Base-by-base conservation (phyloP, 78 protist species). In the Capsaspora owczarzaki region DNA sequence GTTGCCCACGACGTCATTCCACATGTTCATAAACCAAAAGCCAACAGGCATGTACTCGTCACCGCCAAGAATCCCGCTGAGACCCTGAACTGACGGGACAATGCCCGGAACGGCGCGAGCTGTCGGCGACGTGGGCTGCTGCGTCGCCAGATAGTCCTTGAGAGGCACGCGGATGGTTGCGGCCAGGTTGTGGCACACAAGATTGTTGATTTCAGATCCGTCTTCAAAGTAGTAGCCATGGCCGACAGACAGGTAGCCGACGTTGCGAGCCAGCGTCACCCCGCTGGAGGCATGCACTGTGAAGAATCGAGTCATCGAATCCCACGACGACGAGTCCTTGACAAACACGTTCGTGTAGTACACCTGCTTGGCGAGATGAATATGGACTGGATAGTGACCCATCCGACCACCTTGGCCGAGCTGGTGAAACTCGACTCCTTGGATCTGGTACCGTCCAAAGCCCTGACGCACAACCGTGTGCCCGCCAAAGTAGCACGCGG, bases 351-450 rank as follows among this genome's bases (percentile, higher is more conserved):
- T 3, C 35, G 66, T 56, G 66, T 56, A 56, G 29, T 6, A 25
- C 66, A 29, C 4, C 35, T 56, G 33, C 66, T 56, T 25, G 10
- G 66, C 66, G n/a, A 56, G 66, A 29, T 56, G 66, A 3, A 3
- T 25, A 12, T 56, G 66, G 20, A 25, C 14, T 2, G 66, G 66
- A 29, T 56, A 56, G 66, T 56, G 66, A 16, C 29, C 66, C n/a
- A 56, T 25, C 8, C 66, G 20, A 29, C 66, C 66, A 12, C 66
- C 66, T 29, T 56, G 66, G 66, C 66, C 66, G 35, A 56, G n/a
- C 66, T 56, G 66, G 66, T 12, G 66, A 29, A 56, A 56, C 66
- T 56, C 66, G 66, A 56, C 66, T 16, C 66, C 66, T 29, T 56
- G 66, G 33, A 56, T 29, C 35, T 56, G 29, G 66, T 56, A 56